Percentiles rank a stretch among this genome's conserved stretches.
phyloP scores from a whole-genome alignment of 2,329 filamentous ascomycete species.

The Penicillium sp. region DNA sequence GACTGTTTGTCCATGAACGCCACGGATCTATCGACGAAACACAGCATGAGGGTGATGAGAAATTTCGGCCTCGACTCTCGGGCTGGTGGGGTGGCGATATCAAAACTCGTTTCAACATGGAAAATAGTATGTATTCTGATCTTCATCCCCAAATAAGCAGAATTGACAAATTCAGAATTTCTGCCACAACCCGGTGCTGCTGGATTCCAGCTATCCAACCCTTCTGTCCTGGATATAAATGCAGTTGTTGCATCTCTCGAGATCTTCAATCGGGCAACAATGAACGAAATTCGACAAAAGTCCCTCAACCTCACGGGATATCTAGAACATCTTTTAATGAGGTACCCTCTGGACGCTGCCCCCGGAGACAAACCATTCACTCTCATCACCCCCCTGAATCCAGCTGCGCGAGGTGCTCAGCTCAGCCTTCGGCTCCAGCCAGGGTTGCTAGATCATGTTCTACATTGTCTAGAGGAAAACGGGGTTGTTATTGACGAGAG shows the following conservation, averaged over 20 bases:
- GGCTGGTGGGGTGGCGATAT: constrained; percentile 91
- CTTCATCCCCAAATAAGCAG: background rate
- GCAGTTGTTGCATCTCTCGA: constrained; percentile 71
- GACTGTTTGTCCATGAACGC: constrained; percentile 74
- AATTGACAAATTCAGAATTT: constrained; percentile 52
- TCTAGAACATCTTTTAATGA: constrained; percentile 64
- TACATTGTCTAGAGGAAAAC: constrained; percentile 61
- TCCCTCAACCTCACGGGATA: constrained; percentile 73
- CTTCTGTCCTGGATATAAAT: constrained; percentile 73
- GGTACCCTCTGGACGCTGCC: constrained; percentile 30
- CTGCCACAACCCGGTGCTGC: constrained; percentile 73
- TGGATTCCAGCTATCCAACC: constrained; percentile 85
- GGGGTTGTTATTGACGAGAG: constrained; percentile 80
- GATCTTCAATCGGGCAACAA: constrained; percentile 70
- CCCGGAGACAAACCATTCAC: constrained; percentile 49
- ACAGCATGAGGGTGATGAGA: constrained; percentile 38
- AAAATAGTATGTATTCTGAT: constrained; percentile 53
- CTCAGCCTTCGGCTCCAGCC: constrained; percentile 69
- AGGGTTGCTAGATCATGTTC: constrained; percentile 69
- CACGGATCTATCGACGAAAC: constrained; percentile 55
- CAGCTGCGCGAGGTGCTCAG: constrained; percentile 71
- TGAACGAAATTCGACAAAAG: constrained; percentile 67
- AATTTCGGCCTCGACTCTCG: constrained; percentile 65
- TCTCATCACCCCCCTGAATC: constrained; percentile 69
- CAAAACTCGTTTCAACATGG: constrained; percentile 75